These are phyloP conservation scores for Lathyrus sativus DNA, from an alignment of 306 rosid genomes.

Conservation along the genomic window DNA sequence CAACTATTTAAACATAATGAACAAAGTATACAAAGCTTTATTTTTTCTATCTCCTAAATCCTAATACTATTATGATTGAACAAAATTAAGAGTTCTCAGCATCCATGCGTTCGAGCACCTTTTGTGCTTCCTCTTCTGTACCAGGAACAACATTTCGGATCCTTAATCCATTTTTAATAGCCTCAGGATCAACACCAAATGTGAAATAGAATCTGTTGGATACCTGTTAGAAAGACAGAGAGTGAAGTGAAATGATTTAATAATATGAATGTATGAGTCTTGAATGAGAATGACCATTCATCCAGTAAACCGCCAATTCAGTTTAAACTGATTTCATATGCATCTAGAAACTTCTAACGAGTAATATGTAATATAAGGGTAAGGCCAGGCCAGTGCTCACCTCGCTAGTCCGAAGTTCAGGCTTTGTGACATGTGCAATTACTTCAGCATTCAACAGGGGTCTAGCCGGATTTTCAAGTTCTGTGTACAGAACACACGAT, in stretches of 20 bases:
- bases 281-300: not conserved
- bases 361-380: not conserved
- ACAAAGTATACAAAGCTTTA: not conserved
- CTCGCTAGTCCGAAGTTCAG: slow-evolving; percentile 83
- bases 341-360: not conserved
- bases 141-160: slow-evolving; percentile 73
- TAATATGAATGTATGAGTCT: not conserved
- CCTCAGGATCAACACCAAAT: slow-evolving; percentile 59
- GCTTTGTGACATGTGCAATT: slow-evolving; percentile 81
- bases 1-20: not conserved
- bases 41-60: slow-evolving; percentile 15
- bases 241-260: slow-evolving; percentile 12
- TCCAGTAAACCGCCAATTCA: not conserved
- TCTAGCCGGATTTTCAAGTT: slow-evolving; percentile 54
- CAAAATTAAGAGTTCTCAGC: slow-evolving; percentile 50
- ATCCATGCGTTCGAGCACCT: slow-evolving; percentile 73
- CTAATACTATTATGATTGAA: slow-evolving; percentile 32
- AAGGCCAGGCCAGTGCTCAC: slow-evolving; percentile 44
- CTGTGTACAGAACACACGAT: slow-evolving; percentile 80
- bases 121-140: slow-evolving; percentile 75
- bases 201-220: slow-evolving; percentile 91
- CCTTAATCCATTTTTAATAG: slow-evolving; percentile 57
- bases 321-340: not conserved
- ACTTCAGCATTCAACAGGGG: slow-evolving; percentile 83
- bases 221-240: slow-evolving; percentile 49